These are phyloP conservation scores for Plectosphaerella plurivora DNA, from an alignment of 2,329 filamentous ascomycete genomes.

Conservation along the genomic window DNA sequence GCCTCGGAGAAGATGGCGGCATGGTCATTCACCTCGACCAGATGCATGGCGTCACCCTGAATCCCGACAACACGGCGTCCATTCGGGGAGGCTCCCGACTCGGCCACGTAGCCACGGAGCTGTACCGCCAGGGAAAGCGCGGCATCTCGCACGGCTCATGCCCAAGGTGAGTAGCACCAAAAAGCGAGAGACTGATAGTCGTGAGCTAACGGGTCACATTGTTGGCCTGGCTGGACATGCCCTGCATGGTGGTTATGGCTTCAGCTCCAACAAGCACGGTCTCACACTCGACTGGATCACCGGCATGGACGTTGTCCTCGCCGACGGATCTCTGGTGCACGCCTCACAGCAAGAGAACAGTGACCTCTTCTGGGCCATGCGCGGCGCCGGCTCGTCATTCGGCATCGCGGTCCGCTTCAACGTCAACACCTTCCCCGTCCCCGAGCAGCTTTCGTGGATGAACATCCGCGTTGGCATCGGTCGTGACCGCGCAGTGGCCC, in stretches of 20 bases:
- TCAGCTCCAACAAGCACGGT: constrained; percentile 16
- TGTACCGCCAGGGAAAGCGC: constrained; percentile 30
- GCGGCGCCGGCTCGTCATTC: constrained; percentile 35
- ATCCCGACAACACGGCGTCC: constrained; percentile 32
- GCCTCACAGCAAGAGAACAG: constrained; percentile 25
- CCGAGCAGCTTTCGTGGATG: constrained; percentile 23
- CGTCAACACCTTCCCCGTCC: constrained; percentile 32
- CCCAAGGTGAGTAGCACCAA: constrained; percentile 32
- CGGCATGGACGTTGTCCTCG: constrained; percentile 29
- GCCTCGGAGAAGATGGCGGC: constrained; percentile 41
- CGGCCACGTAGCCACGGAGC: constrained; percentile 37
- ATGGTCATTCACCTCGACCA: constrained; percentile 42
- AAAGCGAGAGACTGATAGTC: background rate
- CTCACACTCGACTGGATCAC: constrained; percentile 28
- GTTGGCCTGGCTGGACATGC: constrained; percentile 35
- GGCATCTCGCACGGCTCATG: constrained; percentile 49
- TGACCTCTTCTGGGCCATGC: constrained; percentile 38
- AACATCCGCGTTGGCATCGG: constrained; percentile 1
- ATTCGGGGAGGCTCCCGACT: constrained; percentile 46
- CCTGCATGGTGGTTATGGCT: constrained; percentile 35
- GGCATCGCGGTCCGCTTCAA: constrained; percentile 33
- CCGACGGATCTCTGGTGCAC: constrained; percentile 25
- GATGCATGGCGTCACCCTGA: constrained; percentile 36
- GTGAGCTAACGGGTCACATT: constrained; percentile 10
- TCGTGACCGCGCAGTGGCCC: constrained; percentile 2